phyloP scores from a whole-genome alignment of 352 stramenopile species.

The Pelagophyceae sp. region DNA sequence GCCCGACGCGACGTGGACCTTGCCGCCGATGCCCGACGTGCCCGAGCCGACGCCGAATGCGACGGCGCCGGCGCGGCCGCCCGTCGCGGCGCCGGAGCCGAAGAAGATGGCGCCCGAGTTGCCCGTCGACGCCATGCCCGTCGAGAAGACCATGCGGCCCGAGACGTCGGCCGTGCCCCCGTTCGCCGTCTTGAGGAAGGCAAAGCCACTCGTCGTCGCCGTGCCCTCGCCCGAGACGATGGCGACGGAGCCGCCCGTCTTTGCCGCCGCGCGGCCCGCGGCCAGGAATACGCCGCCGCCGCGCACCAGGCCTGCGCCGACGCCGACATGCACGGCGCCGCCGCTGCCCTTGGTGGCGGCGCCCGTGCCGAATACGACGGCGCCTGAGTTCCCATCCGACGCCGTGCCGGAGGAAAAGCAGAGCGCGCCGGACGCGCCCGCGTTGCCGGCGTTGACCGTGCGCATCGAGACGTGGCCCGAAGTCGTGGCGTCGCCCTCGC shows the following conservation, averaged over 20 bases:
- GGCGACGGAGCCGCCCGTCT: background rate
- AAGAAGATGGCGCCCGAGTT: background rate
- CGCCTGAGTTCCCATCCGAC: constrained; percentile 45
- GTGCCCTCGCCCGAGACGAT: constrained; percentile 26
- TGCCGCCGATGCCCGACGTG: constrained; percentile 26
- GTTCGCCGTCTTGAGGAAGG: background rate
- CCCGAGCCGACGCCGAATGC: background rate
- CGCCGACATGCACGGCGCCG: constrained; percentile 53
- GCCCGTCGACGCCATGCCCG: background rate
- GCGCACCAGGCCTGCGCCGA: constrained; percentile 47
- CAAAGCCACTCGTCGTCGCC: constrained; percentile 24
- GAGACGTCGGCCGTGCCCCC: background rate
- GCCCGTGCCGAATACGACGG: constrained; percentile 29
- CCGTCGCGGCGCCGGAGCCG: background rate
- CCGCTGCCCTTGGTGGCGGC: constrained; percentile 31
- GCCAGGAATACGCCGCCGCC: constrained; percentile 39
- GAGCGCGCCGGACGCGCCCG: constrained; percentile 53
- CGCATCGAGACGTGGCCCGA: constrained; percentile 54
- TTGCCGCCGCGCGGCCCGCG: constrained; percentile 3
- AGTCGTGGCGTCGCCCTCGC: constrained; percentile 43
- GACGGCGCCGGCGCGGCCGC: background rate
- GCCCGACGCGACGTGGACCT: background rate
- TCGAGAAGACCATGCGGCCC: background rate
- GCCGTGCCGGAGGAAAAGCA: constrained; percentile 47
- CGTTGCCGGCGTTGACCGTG: constrained; percentile 52